Evolutionary conservation across 352 stramenopile species (phyloP), one percentile per base, ranked within the genome.

Genomic region (Blastocystis sp.): DNA sequence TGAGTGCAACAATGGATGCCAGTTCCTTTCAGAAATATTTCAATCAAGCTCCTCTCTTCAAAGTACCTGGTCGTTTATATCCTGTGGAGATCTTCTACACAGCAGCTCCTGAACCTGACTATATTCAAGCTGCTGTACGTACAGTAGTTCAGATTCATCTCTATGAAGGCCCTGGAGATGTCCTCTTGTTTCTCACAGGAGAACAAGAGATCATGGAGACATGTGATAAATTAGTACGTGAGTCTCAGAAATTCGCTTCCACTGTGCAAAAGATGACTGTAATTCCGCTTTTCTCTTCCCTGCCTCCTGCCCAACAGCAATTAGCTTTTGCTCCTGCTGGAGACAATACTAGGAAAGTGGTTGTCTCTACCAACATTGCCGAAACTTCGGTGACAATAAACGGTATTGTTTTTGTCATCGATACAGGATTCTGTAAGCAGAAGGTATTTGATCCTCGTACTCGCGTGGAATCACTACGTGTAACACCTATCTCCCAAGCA

Each of bases 381-480:
- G 97, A 99, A 90, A 99, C 97, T 35, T 98, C 94, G 75, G 89
- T 99, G 21, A 99, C 97, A 0, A 99, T 99, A 90, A 95, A 99
- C 90, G 97, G 96, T 32, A 98, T 99, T 86, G 95, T 98, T 21
- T 99, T 98, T 90, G 97, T 99, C 42, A 93, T 99, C 49, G 97
- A 99, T 90, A 94, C 95, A 29, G 96, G 97, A 65, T 98, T 99
- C 88, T 97, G 92, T 35, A 99, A 99, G 91, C 95, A 99, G 90
- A 99, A 98, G 91, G 94, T 98, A 29, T 99, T 98, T 91, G 98
- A 99, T 91, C 96, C 97, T 46, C 92, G 95, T 24, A 97, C 97
- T 78, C 93, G 96, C 58, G 95, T 99, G 11, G 96, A 98, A 91
- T 98, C 94, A 27, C 90, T 99, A 56, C 91, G 98, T 35, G 96